These are phyloP conservation scores for Botrytis aclada DNA, from an alignment of 2,329 filamentous ascomycete genomes.

Conservation along the genomic window DNA sequence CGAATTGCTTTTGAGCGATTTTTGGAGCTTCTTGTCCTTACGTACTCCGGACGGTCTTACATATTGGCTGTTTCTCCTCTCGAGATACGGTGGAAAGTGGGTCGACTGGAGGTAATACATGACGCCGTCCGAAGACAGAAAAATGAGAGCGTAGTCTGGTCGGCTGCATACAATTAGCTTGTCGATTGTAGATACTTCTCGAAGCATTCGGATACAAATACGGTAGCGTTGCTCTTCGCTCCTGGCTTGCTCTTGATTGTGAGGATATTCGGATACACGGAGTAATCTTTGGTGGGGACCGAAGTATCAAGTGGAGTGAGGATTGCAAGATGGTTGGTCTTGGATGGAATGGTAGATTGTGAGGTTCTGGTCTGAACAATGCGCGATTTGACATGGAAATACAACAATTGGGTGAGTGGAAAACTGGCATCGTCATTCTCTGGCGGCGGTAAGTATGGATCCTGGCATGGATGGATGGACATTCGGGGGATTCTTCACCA, in stretches of 20 bases:
- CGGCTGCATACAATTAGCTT: not conserved
- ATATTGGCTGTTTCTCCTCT: not conserved
- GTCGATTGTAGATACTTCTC: not conserved
- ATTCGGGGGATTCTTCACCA: not conserved
- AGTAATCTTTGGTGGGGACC: not conserved
- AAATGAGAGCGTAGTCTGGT: not conserved
- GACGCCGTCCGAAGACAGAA: not conserved
- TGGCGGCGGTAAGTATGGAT: not conserved
- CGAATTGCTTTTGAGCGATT: not conserved
- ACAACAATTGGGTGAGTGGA: not conserved
- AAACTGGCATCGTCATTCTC: not conserved
- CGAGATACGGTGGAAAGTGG: not conserved
- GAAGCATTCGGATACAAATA: not conserved
- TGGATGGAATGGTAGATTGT: not conserved
- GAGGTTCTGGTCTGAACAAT: not conserved
- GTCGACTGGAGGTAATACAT: not conserved
- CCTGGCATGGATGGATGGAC: not conserved
- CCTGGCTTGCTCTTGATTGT: not conserved
- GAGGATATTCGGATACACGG: not conserved
- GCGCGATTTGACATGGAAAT: slow-evolving; percentile 5
- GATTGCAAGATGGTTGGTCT: not conserved
- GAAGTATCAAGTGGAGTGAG: not conserved
- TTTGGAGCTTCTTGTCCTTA: not conserved
- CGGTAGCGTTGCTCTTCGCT: not conserved
- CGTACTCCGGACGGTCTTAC: not conserved